phyloP scores from a whole-genome alignment of 768 basidiomycete genomes.

The Rhodotorula babjevae region DNA sequence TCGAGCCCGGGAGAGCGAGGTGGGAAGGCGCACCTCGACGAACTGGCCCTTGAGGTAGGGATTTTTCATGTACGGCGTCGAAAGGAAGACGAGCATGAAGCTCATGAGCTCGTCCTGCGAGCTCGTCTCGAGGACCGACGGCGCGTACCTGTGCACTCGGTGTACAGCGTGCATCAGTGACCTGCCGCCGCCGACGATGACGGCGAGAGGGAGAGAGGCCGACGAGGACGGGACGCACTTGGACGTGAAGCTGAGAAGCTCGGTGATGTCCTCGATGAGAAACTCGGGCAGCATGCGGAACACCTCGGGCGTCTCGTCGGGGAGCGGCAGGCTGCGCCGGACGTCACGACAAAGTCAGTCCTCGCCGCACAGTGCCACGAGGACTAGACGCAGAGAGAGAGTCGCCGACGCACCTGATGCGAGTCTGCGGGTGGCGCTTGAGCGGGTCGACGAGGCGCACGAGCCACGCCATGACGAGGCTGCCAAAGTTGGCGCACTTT shows the following conservation, averaged over 20 bases:
- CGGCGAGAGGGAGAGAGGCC: too few species aligned
- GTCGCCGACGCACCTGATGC: conserved; percentile 57
- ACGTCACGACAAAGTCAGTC: too few species aligned
- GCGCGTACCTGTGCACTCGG: conserved; percentile 47
- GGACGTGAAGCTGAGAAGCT: conserved; percentile 76
- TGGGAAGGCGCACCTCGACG: conserved; percentile 80
- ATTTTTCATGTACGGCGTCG: conserved; percentile 97
- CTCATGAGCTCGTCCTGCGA: conserved; percentile 81
- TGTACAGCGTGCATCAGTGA: too few species aligned
- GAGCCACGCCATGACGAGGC: conserved; percentile 88
- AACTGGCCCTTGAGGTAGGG: conserved; percentile 95
- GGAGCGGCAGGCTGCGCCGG: conserved; percentile 68
- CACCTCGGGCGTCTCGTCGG: conserved; percentile 71
- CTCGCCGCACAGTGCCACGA: too few species aligned
- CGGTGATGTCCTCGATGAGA: conserved; percentile 85
- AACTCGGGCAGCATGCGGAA: conserved; percentile 92
- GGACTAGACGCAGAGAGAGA: neutral
- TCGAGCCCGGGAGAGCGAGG: too few species aligned
- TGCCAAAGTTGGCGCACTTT: conserved; percentile 59
- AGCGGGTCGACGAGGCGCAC: conserved; percentile 81
- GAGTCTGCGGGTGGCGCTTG: conserved; percentile 66
- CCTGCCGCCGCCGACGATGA: too few species aligned
- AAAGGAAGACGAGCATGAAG: conserved; percentile 86
- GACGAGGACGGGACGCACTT: conserved; percentile 55
- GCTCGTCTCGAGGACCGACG: conserved; percentile 72